Conservation (phyloP, 805 yeast species). For the Henningerozyma blattae region DNA sequence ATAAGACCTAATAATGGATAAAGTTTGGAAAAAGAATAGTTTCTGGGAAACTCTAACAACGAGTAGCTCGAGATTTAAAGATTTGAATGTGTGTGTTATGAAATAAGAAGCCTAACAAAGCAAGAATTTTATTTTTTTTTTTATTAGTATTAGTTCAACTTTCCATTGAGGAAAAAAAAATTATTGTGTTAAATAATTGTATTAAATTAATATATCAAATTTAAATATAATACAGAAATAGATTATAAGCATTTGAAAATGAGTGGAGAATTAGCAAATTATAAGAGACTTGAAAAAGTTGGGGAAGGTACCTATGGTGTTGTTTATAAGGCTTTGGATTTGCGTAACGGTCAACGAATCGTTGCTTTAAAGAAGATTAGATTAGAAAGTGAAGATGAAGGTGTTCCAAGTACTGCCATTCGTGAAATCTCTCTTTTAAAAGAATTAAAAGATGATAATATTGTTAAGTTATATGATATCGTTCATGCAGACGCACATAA, state of each 20-base stretch:
- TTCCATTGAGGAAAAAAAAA: too few species aligned
- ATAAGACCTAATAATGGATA: too few species aligned
- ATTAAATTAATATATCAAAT: neutral
- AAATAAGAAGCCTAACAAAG: neutral
- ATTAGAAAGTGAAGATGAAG: constrained; percentile 85
- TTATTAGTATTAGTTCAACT: too few species aligned
- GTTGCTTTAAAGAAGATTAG: constrained; percentile 94
- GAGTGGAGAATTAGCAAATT: constrained; percentile 86
- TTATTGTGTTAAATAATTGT: too few species aligned
- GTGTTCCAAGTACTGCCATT: constrained; percentile 97
- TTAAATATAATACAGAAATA: neutral
- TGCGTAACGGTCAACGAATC: constrained; percentile 67
- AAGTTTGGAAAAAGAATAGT: too few species aligned
- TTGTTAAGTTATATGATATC: constrained; percentile 86
- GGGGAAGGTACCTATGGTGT: constrained; percentile 98
- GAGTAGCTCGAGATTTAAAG: too few species aligned
- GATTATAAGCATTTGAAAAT: too few species aligned
- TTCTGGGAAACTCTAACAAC: too few species aligned
- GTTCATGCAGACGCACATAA: constrained; percentile 90
- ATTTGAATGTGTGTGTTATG: too few species aligned
- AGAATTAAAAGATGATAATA: constrained; percentile 86
- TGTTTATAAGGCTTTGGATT: constrained; percentile 87
- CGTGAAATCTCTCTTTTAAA: constrained; percentile 93
- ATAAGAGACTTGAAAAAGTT: constrained; percentile 87
- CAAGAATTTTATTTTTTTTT: too few species aligned